phyloP scores from a whole-genome alignment of 2,329 filamentous ascomycete species.

The Tolypocladium album region DNA sequence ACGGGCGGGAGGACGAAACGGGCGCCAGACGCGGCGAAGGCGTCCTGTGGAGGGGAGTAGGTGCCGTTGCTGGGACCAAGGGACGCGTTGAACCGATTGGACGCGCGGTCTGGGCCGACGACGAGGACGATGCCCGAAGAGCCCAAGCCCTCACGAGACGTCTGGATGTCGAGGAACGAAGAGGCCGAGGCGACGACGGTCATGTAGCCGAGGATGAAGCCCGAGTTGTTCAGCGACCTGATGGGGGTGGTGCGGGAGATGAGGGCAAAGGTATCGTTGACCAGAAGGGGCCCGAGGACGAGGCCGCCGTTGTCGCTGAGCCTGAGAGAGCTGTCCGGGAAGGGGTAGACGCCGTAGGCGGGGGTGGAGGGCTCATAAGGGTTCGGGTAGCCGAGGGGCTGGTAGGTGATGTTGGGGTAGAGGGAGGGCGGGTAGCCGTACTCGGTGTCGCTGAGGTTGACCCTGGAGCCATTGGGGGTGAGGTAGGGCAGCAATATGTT shows the following conservation, averaged over 20 bases:
- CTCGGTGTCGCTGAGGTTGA: conserved; percentile 49
- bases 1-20: conserved; percentile 52
- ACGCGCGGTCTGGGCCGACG: conserved; percentile 53
- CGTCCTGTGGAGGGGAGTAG: conserved; percentile 23
- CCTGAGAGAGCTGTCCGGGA: conserved; percentile 34
- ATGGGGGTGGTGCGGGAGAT: conserved; percentile 76
- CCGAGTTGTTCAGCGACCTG: conserved; percentile 43
- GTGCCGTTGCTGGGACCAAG: conserved; percentile 35
- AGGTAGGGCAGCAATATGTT: conserved; percentile 50
- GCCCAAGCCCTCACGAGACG: conserved; percentile 59
- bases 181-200: conserved; percentile 64
- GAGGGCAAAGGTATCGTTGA: conserved; percentile 65
- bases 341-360: conserved; percentile 35
- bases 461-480: conserved; percentile 43
- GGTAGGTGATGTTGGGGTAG: conserved; percentile 71
- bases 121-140: conserved; percentile 59
- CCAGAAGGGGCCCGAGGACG: conserved; percentile 63
- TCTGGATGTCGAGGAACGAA: conserved; percentile 50
- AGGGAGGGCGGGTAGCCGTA: conserved; percentile 61
- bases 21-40: conserved; percentile 34
- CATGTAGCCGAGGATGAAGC: conserved; percentile 70
- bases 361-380: conserved; percentile 27
- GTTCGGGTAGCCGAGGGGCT: conserved; percentile 30
- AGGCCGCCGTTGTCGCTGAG: conserved; percentile 45
- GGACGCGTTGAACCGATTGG: conserved; percentile 50